A percentile compares a stretch with the other conserved stretches of the same genome.
Conservation (phyloP, 129 eudicot species). For the Saposhnikovia divaricata region DNA sequence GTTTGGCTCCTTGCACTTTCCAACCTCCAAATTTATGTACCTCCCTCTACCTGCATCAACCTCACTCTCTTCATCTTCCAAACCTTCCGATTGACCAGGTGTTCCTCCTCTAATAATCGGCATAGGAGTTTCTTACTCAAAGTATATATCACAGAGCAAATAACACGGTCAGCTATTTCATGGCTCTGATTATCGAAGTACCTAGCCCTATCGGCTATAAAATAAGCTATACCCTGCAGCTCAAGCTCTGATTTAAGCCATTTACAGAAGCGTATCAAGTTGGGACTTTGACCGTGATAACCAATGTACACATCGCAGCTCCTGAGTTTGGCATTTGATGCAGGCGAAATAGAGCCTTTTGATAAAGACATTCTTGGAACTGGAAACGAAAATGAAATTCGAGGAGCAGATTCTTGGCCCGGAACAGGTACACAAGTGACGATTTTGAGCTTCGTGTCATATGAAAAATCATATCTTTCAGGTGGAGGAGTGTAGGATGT, state of each 20-base stretch:
- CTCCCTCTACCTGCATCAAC: slow-evolving; percentile 39
- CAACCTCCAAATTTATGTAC: slow-evolving; percentile 56
- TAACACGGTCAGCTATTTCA: slow-evolving; percentile 79
- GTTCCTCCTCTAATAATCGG: slow-evolving; percentile 29
- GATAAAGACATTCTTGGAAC: slow-evolving; percentile 77
- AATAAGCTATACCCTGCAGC: slow-evolving; percentile 83
- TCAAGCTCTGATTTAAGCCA: slow-evolving; percentile 94
- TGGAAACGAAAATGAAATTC: slow-evolving; percentile 77
- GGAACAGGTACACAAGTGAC: slow-evolving; percentile 57
- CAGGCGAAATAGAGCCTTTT: slow-evolving; percentile 60
- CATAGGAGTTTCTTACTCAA: slow-evolving; percentile 26
- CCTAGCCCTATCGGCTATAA: slow-evolving; percentile 69
- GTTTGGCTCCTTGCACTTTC: slow-evolving; percentile 57
- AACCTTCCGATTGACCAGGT: slow-evolving; percentile 50
- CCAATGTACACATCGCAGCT: slow-evolving; percentile 94
- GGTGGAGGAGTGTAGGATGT: slow-evolving; percentile 93
- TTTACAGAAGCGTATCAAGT: slow-evolving; percentile 56
- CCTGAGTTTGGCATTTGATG: slow-evolving; percentile 61
- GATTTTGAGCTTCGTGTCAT: slow-evolving; percentile 52
- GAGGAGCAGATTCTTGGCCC: slow-evolving; percentile 40
- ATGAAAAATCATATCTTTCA: slow-evolving; percentile 51
- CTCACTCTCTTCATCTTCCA: slow-evolving; percentile 71
- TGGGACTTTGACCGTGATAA: slow-evolving; percentile 73
- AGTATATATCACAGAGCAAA: slow-evolving; percentile 59
- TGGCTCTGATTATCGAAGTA: slow-evolving; percentile 80